Base-by-base conservation (phyloP, 306 rosid species). In the Cucumis hystrix region DNA sequence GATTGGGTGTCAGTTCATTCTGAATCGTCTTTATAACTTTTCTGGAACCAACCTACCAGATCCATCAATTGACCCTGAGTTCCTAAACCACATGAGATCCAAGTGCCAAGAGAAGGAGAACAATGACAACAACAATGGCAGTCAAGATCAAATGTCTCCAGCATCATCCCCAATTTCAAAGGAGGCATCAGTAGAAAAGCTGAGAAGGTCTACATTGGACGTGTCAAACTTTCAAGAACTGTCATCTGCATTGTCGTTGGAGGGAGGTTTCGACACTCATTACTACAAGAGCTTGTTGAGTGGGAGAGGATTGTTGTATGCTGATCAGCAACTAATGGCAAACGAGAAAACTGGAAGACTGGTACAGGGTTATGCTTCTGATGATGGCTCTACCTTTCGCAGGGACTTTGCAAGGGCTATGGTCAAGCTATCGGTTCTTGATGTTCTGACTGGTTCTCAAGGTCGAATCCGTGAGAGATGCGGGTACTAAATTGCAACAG, bases 281-380 rank as follows among this genome's bases (percentile, higher is more conserved):
- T 92, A 90, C 74, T 92, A 87, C 41, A 77, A 74, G 70, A 84
- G 87, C 79, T 80, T 94, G 89, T 51, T 92, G 56, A 85, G 57
- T 54, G 97, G 96, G 75, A 87, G 88, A 83, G 97, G 98, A 67
- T 87, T 93, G 6, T 88, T 94, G 6, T 90, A 78, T 81, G 85
- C 98, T 57, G 98, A 94, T 82, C 97, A 94, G 80, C 96, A 94
- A 63, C 75, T 94, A 55, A 91, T 93, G 97, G 88, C 86, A 12
- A 67, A 83, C 17, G 80, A 76, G 83, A 87, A 75, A 81, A 94
- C 96, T 3, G 88, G 91, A 0, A 86, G 85, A 62, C 49, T 90
- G 83, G 93, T 92, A 6, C 79, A 83, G 59, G 89, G 91, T 33
- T 94, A 91, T 78, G 96, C 97, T 69, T 91, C 95, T 0, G 97